These are phyloP conservation scores for Stenocarpella maydis DNA, from an alignment of 2,329 filamentous ascomycete species.

Conservation along the genomic window DNA sequence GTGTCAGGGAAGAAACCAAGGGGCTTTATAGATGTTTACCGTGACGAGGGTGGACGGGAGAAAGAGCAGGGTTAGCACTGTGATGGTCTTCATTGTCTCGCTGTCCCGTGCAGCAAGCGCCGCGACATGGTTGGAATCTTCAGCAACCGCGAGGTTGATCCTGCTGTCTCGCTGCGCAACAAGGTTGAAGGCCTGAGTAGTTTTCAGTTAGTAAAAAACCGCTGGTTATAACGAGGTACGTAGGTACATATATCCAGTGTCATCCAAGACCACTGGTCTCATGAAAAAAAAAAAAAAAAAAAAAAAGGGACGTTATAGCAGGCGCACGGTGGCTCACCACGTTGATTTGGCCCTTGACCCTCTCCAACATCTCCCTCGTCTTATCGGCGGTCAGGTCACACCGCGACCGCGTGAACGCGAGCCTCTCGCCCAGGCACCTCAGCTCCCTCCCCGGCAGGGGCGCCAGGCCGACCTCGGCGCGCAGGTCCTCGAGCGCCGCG, in stretches of 20 bases:
- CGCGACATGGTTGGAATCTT: slow-evolving; percentile 21
- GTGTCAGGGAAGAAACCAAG: background rate
- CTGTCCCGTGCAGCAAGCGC: slow-evolving; percentile 25
- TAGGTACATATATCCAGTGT: background rate
- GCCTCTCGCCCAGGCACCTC: slow-evolving; percentile 5
- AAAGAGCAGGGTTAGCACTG: slow-evolving; percentile 21
- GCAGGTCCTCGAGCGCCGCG: background rate
- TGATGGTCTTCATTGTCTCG: slow-evolving; percentile 31
- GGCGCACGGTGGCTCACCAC: background rate
- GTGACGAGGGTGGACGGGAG: slow-evolving; percentile 21
- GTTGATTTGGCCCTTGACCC: slow-evolving; percentile 15
- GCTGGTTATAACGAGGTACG: fast-evolving
- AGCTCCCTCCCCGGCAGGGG: background rate
- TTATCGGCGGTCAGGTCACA: slow-evolving; percentile 17
- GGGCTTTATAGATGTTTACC: background rate
- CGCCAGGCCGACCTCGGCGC: background rate
- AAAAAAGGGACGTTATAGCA: too few species aligned
- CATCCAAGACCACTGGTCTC: background rate
- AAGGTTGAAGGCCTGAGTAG: slow-evolving; percentile 26
- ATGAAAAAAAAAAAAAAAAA: too few species aligned
- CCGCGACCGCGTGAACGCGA: slow-evolving; percentile 14
- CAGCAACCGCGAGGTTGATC: slow-evolving; percentile 16
- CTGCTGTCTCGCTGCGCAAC: slow-evolving; percentile 28
- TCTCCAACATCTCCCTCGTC: slow-evolving; percentile 26
- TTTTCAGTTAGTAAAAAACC: background rate